phyloP scores from a whole-genome alignment of 2,329 filamentous ascomycete species.

The Paramyrothecium roridum region DNA sequence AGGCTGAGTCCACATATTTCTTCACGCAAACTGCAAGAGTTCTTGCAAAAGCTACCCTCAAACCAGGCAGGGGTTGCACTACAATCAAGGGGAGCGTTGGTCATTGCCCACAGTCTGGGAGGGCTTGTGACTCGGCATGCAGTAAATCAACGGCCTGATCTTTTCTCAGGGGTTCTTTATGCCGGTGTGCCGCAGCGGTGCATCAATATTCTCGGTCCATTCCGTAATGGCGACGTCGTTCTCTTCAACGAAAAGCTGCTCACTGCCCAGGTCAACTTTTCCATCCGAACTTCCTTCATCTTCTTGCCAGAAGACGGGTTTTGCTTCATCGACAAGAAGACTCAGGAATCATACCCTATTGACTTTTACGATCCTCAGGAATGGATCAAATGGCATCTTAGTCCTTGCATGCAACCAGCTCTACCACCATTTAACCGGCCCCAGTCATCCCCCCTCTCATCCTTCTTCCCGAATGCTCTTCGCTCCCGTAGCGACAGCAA shows the following conservation, averaged over 20 bases:
- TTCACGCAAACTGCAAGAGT: conserved; percentile 67
- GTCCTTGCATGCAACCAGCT: conserved; percentile 70
- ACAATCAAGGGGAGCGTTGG: conserved; percentile 65
- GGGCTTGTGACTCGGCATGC: conserved; percentile 86
- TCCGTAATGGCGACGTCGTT: conserved; percentile 91
- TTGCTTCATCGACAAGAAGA: conserved; percentile 82
- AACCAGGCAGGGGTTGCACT: conserved; percentile 57
- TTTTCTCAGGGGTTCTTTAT: conserved; percentile 84
- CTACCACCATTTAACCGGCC: conserved; percentile 53
- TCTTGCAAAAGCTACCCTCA: conserved; percentile 70
- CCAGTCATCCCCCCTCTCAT: conserved; percentile 41
- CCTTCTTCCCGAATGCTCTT: conserved; percentile 42
- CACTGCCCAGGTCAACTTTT: conserved; percentile 91
- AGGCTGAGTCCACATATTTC: conserved; percentile 77
- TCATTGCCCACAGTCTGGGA: conserved; percentile 84
- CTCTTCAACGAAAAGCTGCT: conserved; percentile 85
- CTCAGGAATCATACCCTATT: conserved; percentile 74
- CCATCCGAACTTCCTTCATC: conserved; percentile 79
- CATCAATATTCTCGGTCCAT: conserved; percentile 84
- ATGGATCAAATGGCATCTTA: conserved; percentile 77
- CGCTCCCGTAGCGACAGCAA: conserved; percentile 42
- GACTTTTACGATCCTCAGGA: conserved; percentile 79
- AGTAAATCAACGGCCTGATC: conserved; percentile 78
- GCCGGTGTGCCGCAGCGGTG: conserved; percentile 82
- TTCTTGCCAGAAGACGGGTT: conserved; percentile 83